phyloP scores from a whole-genome alignment of 1,139 yeast genomes.

The Diutina pseudorugosa region DNA sequence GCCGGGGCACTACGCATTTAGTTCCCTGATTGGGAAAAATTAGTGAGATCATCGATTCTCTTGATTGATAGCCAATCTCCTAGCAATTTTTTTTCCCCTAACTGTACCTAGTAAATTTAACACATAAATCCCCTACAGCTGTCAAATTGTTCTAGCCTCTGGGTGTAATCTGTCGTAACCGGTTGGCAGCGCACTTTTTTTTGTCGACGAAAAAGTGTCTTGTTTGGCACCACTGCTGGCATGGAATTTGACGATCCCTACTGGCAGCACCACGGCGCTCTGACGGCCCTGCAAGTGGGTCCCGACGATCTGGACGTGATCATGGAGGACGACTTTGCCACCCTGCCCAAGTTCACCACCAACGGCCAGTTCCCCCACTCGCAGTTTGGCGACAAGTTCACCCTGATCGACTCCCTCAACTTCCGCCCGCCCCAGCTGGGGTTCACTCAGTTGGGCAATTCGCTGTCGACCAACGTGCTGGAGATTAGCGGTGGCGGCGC shows the following conservation, averaged over 20 bases:
- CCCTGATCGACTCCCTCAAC: constrained; percentile 20
- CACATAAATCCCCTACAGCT: too few species aligned
- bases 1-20: neutral
- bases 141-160: too few species aligned
- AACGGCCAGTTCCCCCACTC: constrained; percentile 18
- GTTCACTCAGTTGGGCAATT: constrained; percentile 34
- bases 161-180: too few species aligned
- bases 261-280: neutral
- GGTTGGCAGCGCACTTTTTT: neutral
- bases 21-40: neutral
- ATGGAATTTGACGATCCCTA: constrained; percentile 4
- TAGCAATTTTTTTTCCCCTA: too few species aligned
- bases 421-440: constrained; percentile 28
- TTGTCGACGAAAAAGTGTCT: neutral
- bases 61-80: too few species aligned
- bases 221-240: neutral
- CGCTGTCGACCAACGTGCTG: constrained; percentile 28
- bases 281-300: neutral
- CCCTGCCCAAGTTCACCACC: constrained; percentile 1
- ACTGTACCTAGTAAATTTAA: too few species aligned
- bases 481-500: constrained; percentile 14
- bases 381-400: constrained; percentile 14
- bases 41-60: neutral
- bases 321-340: neutral
- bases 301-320: constrained; percentile 2